Percentiles rank a stretch among this genome's conserved stretches.
These are phyloP conservation scores for Aspergillus sp. DNA, from an alignment of 2,329 filamentous ascomycete genomes.

Conservation along the genomic window DNA sequence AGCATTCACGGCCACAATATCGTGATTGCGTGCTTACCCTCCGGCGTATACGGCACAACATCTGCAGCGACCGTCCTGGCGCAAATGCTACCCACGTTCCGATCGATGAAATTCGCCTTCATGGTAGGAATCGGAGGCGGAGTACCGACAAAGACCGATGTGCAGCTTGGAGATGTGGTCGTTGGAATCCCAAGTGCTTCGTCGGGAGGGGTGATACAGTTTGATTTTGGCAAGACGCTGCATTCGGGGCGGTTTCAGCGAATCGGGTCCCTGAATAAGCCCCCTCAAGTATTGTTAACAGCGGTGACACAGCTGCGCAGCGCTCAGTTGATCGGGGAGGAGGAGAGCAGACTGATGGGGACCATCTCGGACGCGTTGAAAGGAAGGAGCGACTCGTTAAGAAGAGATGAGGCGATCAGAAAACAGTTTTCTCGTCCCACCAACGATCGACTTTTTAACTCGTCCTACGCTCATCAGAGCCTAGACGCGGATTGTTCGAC, in stretches of 20 bases:
- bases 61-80: background rate
- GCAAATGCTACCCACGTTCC: background rate
- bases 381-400: background rate
- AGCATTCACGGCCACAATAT: background rate
- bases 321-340: background rate
- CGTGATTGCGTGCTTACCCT: background rate
- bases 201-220: conserved; percentile 3
- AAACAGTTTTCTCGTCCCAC: conserved; percentile 3
- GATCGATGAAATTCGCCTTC: conserved; percentile 7
- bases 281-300: background rate
- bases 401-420: background rate
- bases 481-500: background rate
- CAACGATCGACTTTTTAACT: background rate
- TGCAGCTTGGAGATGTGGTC: background rate
- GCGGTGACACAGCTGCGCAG: background rate
- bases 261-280: background rate
- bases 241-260: background rate
- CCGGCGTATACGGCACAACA: background rate
- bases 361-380: background rate
- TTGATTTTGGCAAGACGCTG: conserved; percentile 8
- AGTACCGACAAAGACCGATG: conserved; percentile 3
- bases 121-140: conserved; percentile 24
- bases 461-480: background rate
- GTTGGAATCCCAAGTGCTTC: background rate
- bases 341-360: background rate